phyloP scores from a whole-genome alignment of 2,329 filamentous ascomycete species.

The Fusarium tupiense region DNA sequence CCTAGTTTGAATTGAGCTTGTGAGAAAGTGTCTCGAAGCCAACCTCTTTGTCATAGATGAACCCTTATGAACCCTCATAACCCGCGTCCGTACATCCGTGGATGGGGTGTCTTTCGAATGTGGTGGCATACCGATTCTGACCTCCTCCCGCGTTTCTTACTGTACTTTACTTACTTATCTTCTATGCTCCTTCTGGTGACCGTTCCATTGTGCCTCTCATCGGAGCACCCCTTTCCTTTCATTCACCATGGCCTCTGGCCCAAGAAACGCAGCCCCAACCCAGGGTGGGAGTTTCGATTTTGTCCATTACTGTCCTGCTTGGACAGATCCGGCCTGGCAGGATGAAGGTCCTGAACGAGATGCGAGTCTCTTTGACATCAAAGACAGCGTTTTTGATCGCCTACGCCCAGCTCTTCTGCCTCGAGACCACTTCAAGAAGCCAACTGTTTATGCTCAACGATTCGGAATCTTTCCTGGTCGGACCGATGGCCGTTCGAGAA shows the following conservation, averaged over 20 bases:
- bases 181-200: not conserved
- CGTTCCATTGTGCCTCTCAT: not conserved
- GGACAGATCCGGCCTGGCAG: conserved; percentile 44
- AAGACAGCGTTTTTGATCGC: conserved; percentile 26
- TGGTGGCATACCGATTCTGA: not conserved
- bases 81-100: not conserved
- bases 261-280: not conserved
- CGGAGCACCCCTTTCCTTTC: not conserved
- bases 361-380: conserved; percentile 18
- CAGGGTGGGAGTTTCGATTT: not conserved
- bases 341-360: conserved; percentile 27
- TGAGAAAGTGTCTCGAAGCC: not conserved
- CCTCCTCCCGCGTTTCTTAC: not conserved
- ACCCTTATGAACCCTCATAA: not conserved
- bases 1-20: not conserved
- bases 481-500: conserved; percentile 45
- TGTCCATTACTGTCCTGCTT: conserved; percentile 37
- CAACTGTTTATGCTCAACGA: conserved; percentile 42
- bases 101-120: not conserved
- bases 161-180: not conserved
- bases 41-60: not conserved
- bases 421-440: conserved; percentile 35
- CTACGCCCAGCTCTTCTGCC: conserved; percentile 40
- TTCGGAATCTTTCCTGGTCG: conserved; percentile 45
- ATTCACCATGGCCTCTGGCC: conserved; percentile 3